Evolutionary conservation across 768 basidiomycete genomes (phyloP), one percentile per base, ranked within the genome.

Genomic region (Pleurotus tuber-regium): DNA sequence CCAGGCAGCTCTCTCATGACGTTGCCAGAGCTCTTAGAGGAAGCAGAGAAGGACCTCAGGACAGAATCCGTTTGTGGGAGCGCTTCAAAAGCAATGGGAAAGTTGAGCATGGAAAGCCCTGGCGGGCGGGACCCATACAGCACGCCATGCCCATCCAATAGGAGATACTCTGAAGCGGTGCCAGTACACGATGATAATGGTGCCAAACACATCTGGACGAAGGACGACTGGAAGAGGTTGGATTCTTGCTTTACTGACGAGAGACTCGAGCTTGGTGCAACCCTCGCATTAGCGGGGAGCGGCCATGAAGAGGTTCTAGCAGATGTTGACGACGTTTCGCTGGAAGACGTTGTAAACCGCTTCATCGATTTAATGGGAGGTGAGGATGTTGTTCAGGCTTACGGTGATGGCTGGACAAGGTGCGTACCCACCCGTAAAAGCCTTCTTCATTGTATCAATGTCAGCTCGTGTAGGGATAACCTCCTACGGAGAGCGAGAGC

Each of bases 241-340:
- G 91, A 93, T 64, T 79, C 79, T 19, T 89, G 87, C 59, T 86
- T 92, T 55, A 85, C 86, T 9, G 86, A 88, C 48, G 82, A 86
- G 62, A 72, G 87, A 26, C 64, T 87, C 11, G 73, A 75, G 2
- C 57, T 80, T 40, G 81, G 74, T 2, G 65, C 38, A 14, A 51
- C 53, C 6, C 35, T 63, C 56, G 57, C 62, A 53, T 31, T 59
- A 43, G 52, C 58, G n/a, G 61, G 64, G 36, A 68, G 72, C 31
- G 46, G 46, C 16, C 21, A 26, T 21, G 4, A 19, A 8, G 46
- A 48, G 23, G 63, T 64, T 7, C 56, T 86, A 39, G 85, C 75
- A 0, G 69, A 78, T 36, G 79, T 78, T 7, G 79, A 82, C 35
- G 66, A 70, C 4, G 74, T 91, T 9, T 67, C 70, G 2, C 63